phyloP scores from a whole-genome alignment of 192 early-diverging fungal species.

The Coemansia sp. region DNA sequence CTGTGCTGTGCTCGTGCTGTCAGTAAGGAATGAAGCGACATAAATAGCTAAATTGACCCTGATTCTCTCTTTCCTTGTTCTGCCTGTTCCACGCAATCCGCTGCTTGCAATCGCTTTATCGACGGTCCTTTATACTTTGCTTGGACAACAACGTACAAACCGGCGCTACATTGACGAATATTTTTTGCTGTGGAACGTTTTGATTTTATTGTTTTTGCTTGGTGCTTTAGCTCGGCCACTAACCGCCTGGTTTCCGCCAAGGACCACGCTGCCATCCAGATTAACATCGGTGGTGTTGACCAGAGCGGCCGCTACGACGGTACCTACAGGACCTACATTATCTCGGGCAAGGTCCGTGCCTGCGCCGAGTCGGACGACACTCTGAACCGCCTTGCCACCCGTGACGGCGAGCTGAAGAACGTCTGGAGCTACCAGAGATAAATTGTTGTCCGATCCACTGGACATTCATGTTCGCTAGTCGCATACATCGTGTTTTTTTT shows the following conservation, averaged over 20 bases:
- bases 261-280: constrained; percentile 98
- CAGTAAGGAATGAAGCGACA: background rate
- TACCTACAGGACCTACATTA: constrained; percentile 79
- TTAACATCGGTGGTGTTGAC: constrained; percentile 95
- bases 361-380: constrained; percentile 93
- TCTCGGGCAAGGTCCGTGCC: constrained; percentile 90
- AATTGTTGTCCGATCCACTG: constrained; percentile 14
- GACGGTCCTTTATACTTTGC: background rate
- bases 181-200: background rate
- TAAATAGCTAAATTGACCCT: background rate
- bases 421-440: constrained; percentile 76
- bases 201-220: background rate
- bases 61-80: background rate
- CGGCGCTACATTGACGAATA: background rate
- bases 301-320: constrained; percentile 74
- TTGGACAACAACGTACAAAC: background rate
- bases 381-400: constrained; percentile 88
- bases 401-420: constrained; percentile 73
- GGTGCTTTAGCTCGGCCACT: constrained; percentile 81
- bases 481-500: constrained; percentile 8
- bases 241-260: constrained; percentile 97
- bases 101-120: background rate
- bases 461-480: background rate
- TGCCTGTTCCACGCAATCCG: background rate
- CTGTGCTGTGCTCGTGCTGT: background rate